phyloP scores from a whole-genome alignment of 257 asterid genomes.

The Ocimum tenuiflorum region DNA sequence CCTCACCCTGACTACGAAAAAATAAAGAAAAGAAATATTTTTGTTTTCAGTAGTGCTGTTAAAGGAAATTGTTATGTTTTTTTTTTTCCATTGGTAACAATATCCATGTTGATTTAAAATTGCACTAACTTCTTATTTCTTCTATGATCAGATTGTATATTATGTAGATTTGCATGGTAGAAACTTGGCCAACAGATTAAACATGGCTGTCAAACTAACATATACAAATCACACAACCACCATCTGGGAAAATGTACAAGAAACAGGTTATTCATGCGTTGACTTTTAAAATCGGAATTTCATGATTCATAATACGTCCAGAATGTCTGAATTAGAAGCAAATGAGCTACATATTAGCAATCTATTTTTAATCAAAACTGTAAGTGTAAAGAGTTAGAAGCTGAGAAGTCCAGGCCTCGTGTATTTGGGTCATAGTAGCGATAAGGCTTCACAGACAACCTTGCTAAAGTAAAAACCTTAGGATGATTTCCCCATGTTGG shows the following conservation, averaged over 20 bases:
- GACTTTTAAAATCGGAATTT: not conserved
- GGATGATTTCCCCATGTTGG: conserved; percentile 98
- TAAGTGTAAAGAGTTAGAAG: conserved; percentile 19
- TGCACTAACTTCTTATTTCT: not conserved
- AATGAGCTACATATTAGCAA: not conserved
- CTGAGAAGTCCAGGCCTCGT: conserved; percentile 67
- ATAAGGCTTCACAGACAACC: conserved; percentile 60
- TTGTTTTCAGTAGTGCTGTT: not conserved
- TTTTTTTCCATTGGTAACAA: not conserved
- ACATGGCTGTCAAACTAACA: conserved; percentile 6
- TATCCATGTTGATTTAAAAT: not conserved
- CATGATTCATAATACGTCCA: not conserved
- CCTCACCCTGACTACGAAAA: not conserved
- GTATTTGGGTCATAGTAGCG: conserved; percentile 70
- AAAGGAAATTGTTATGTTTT: not conserved
- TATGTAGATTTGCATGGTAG: not conserved
- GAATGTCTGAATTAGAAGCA: too few relatives aligned
- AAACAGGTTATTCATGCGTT: not conserved
- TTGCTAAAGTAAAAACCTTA: conserved; percentile 61
- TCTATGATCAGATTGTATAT: not conserved
- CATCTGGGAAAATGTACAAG: not conserved
- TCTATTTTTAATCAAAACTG: not conserved
- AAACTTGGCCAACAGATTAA: too few relatives aligned
- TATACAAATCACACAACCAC: not conserved
- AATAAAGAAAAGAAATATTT: not conserved